Evolutionary conservation across 768 basidiomycete genomes (phyloP).

Genomic region (Termitomyces heimii): DNA sequence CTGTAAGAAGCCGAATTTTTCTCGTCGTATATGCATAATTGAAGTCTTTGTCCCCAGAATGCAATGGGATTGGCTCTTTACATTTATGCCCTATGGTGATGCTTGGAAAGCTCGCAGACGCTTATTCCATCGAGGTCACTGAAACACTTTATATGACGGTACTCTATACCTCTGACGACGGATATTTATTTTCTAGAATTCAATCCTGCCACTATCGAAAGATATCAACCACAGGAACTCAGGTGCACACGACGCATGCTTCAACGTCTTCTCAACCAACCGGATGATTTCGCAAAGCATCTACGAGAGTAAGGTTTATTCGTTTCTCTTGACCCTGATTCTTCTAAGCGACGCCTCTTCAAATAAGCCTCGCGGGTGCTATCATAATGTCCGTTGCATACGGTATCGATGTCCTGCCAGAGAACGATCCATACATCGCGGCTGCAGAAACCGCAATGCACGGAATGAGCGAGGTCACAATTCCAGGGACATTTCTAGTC

Average conservation of each 20-base stretch:
- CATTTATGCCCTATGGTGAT: conserved; percentile 13
- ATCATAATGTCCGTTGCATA: conserved; percentile 27
- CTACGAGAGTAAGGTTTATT: conserved; percentile 20
- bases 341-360: not conserved
- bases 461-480: conserved; percentile 20
- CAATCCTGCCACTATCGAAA: conserved; percentile 17
- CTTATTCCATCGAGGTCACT: not conserved
- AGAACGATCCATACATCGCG: conserved; percentile 30
- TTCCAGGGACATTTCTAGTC: conserved; percentile 25
- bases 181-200: conserved; percentile 25
- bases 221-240: conserved; percentile 19
- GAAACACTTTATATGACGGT: not conserved
- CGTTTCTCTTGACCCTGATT: not conserved
- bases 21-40: not conserved
- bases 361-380: conserved; percentile 13
- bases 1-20: not conserved
- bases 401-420: conserved; percentile 22
- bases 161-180: not conserved
- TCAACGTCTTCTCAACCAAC: conserved; percentile 20
- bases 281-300: conserved; percentile 23
- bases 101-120: not conserved
- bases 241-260: conserved; percentile 23
- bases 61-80: conserved; percentile 16
- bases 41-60: not conserved
- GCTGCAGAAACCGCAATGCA: conserved; percentile 24